These are phyloP conservation scores for Zangia roseola DNA, from an alignment of 768 basidiomycete species.

Conservation along the genomic window DNA sequence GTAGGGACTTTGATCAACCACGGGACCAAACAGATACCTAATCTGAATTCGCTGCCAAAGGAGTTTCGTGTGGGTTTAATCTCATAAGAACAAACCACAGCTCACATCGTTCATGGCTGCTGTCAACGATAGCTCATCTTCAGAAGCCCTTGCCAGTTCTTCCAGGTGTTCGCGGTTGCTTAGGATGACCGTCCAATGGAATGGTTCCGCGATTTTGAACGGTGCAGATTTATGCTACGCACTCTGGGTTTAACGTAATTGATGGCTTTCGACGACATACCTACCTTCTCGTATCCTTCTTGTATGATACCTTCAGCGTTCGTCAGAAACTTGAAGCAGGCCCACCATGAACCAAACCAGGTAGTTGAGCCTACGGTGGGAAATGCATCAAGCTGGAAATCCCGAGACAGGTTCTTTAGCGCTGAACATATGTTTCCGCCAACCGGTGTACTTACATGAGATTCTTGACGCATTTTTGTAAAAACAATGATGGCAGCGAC, in stretches of 20 bases:
- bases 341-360: no score
- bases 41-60: conserved; percentile 30
- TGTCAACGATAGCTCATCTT: conserved; percentile 35
- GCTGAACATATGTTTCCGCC: no score
- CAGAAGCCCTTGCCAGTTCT: conserved; percentile 40
- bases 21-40: conserved; percentile 36
- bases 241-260: no score
- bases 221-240: no score
- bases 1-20: conserved; percentile 26
- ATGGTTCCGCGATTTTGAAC: no score
- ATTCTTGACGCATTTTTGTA: no score
- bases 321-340: neutral
- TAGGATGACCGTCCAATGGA: conserved; percentile 39
- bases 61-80: neutral
- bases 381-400: no score
- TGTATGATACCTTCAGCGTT: conserved; percentile 21
- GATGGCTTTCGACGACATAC: neutral
- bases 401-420: no score
- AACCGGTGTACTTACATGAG: no score
- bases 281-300: conserved; percentile 33
- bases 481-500: no score
- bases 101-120: conserved; percentile 36
- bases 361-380: no score
- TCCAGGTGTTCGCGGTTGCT: conserved; percentile 33
- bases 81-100: neutral